These are phyloP conservation scores for Coniophora puteana DNA, from an alignment of 1,284 basidiomycete genomes.

Conservation along the genomic window DNA sequence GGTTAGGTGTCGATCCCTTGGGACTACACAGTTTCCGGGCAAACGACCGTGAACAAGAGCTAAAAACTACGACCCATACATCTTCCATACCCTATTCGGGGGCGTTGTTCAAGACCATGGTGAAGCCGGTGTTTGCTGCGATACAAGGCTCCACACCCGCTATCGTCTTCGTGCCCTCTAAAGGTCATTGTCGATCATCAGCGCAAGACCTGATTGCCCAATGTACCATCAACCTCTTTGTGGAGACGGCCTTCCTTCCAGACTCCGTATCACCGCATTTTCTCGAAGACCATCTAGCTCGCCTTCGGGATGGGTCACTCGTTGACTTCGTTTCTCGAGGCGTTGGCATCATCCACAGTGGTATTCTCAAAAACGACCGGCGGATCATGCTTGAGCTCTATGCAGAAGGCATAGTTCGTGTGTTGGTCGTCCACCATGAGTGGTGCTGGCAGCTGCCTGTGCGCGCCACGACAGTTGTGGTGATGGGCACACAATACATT, in stretches of 20 bases:
- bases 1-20: conserved; percentile 73
- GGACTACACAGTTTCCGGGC: conserved; percentile 81
- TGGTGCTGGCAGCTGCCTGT: conserved; percentile 86
- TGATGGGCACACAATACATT: conserved; percentile 92
- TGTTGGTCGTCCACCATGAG: conserved; percentile 81
- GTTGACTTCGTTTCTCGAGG: conserved; percentile 84
- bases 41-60: conserved; percentile 78
- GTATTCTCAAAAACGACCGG: conserved; percentile 70
- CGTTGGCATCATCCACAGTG: conserved; percentile 85
- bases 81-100: conserved; percentile 89
- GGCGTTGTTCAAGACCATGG: conserved; percentile 88
- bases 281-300: conserved; percentile 58
- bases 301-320: conserved; percentile 66
- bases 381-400: conserved; percentile 81
- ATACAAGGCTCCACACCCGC: conserved; percentile 52
- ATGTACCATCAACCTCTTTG: conserved; percentile 74
- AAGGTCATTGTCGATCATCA: conserved; percentile 72
- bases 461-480: conserved; percentile 76
- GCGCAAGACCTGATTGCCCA: conserved; percentile 88
- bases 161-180: conserved; percentile 91
- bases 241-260: conserved; percentile 70
- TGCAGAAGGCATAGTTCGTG: conserved; percentile 76
- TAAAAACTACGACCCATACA: conserved; percentile 68
- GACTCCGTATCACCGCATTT: conserved; percentile 47
- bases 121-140: conserved; percentile 82